These are phyloP conservation scores for Pelargonium fulgidum DNA, from an alignment of 441 rosid genomes.

Conservation along the genomic window DNA sequence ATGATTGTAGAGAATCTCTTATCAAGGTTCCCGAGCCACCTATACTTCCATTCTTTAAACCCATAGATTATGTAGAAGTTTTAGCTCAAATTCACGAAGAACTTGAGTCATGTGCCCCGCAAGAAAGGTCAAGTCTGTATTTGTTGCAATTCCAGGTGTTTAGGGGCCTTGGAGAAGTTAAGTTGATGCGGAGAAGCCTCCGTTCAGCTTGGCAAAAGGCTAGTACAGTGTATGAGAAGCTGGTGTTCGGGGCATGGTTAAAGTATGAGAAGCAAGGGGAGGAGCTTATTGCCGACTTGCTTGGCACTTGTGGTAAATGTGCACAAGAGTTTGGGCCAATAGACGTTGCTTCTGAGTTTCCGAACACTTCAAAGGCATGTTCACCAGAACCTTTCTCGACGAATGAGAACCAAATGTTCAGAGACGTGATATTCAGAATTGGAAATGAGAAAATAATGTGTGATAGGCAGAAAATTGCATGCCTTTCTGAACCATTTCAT, in stretches of 20 bases:
- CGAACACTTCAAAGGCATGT: conserved; percentile 27
- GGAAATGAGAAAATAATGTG: conserved; percentile 73
- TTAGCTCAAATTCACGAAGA: conserved; percentile 95
- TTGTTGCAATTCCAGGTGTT: conserved; percentile 79
- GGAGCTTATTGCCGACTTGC: conserved; percentile 74
- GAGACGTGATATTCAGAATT: conserved; percentile 56
- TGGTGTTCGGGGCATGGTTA: conserved; percentile 89
- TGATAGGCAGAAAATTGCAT: conserved; percentile 67
- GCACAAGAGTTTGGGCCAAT: conserved; percentile 59
- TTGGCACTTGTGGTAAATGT: conserved; percentile 70
- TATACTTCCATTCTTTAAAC: conserved; percentile 70
- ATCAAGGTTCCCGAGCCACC: conserved; percentile 88
- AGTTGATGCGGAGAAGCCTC: conserved; percentile 79
- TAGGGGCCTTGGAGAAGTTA: conserved; percentile 86
- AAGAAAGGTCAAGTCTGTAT: conserved; percentile 66
- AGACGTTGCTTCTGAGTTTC: conserved; percentile 56
- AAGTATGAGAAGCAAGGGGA: conserved; percentile 85
- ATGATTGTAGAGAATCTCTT: conserved; percentile 73
- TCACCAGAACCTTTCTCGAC: conserved; percentile 31
- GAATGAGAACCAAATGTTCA: conserved; percentile 28
- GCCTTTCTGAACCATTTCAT: conserved; percentile 78
- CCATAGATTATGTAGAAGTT: conserved; percentile 89
- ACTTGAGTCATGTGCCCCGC: conserved; percentile 66
- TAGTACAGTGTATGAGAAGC: conserved; percentile 69
- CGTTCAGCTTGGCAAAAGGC: conserved; percentile 87